A percentile compares a stretch with the other conserved stretches of the same genome.
phyloP scores from a whole-genome alignment of 1,284 basidiomycete species.

The Tylopilus sp. region DNA sequence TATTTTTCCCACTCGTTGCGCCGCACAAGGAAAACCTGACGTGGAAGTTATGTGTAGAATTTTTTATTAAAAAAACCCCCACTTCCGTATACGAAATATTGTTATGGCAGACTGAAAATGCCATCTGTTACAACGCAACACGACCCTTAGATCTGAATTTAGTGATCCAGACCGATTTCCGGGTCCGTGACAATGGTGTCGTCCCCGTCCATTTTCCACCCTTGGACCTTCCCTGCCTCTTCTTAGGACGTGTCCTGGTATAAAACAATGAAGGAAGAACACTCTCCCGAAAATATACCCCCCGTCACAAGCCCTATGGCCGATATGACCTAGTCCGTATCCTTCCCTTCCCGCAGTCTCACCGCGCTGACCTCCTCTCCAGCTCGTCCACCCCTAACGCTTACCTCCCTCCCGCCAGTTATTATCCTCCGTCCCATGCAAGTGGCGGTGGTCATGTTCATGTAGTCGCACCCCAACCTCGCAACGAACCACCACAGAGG shows the following conservation, averaged over 20 bases:
- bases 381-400: conserved; percentile 35
- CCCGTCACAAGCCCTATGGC: conserved; percentile 49
- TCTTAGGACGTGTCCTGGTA: conserved; percentile 30
- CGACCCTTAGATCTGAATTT: conserved; percentile 58
- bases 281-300: conserved; percentile 34
- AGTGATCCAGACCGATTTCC: conserved; percentile 56
- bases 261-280: conserved; percentile 42
- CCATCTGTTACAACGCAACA: conserved; percentile 38
- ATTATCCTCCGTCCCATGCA: conserved; percentile 40
- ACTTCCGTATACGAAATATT: conserved; percentile 39
- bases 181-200: conserved; percentile 46
- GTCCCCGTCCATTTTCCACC: conserved; percentile 46
- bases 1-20: conserved; percentile 23
- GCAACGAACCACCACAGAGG: conserved; percentile 51
- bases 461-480: conserved; percentile 43
- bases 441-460: conserved; percentile 38
- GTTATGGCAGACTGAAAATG: conserved; percentile 40
- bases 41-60: conserved; percentile 32
- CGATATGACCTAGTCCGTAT: conserved; percentile 58
- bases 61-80: conserved; percentile 36
- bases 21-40: conserved; percentile 17
- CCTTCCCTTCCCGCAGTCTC: conserved; percentile 13
- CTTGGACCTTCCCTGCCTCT: conserved; percentile 35
- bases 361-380: conserved; percentile 14
- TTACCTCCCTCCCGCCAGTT: conserved; percentile 46